Conservation (phyloP, 163 green algal species). For the Botryococcus braunii region DNA sequence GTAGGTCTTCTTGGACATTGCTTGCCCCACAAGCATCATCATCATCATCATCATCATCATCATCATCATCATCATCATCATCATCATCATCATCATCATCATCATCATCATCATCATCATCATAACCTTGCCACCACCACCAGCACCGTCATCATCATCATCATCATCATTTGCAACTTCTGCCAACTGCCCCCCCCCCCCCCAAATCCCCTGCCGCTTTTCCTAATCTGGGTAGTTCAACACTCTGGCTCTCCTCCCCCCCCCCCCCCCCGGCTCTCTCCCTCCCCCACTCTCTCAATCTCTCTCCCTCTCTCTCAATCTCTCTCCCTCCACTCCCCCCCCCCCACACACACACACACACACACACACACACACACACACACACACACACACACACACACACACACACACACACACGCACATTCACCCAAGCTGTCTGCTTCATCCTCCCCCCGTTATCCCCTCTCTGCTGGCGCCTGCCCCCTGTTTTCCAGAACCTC, state of each 20-base stretch:
- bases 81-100: background rate
- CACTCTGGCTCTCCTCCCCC: too few relatives aligned
- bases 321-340: too few relatives aligned
- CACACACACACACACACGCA: background rate
- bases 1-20: slow-evolving; percentile 9
- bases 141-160: too few relatives aligned
- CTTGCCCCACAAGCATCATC: background rate
- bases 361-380: background rate
- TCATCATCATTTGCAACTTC: too few relatives aligned
- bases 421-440: background rate
- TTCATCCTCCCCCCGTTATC: background rate
- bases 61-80: background rate
- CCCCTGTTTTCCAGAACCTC: background rate
- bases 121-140: background rate
- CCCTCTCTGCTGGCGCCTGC: background rate
- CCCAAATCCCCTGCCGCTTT: too few relatives aligned
- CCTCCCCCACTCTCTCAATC: too few relatives aligned
- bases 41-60: background rate
- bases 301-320: too few relatives aligned
- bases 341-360: background rate
- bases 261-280: too few relatives aligned
- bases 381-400: background rate
- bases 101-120: background rate
- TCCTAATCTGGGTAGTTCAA: too few relatives aligned
- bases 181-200: too few relatives aligned